Conservation (phyloP, 2,329 filamentous ascomycete genomes). For the Cordyceps javanica region DNA sequence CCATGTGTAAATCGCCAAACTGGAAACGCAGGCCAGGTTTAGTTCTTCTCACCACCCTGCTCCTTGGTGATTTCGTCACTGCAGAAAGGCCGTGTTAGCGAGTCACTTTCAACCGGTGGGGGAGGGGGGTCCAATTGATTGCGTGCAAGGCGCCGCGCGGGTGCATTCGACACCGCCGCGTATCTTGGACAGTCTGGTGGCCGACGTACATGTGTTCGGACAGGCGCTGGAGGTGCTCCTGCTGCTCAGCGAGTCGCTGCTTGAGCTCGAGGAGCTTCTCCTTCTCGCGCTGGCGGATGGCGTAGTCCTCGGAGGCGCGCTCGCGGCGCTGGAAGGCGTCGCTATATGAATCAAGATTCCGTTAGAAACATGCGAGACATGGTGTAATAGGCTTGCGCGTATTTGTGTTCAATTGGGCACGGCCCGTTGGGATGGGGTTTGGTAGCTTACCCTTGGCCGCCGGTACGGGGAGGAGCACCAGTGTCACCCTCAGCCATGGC, state of each 20-base stretch:
- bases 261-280: constrained; percentile 79
- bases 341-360: constrained; percentile 38
- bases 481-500: constrained; percentile 66
- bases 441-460: constrained; percentile 49
- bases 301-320: constrained; percentile 75
- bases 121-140: background rate
- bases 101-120: background rate
- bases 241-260: constrained; percentile 68
- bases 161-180: no score
- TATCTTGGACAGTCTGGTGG: no score
- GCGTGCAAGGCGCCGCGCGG: background rate
- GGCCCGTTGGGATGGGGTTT: constrained; percentile 15
- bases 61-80: constrained; percentile 74
- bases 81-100: constrained; percentile 12
- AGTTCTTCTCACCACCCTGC: constrained; percentile 62
- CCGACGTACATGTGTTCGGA: constrained; percentile 73
- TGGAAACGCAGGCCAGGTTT: constrained; percentile 21
- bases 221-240: constrained; percentile 76
- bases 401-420: background rate
- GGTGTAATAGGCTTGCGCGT: no score
- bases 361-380: no score
- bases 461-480: constrained; percentile 50
- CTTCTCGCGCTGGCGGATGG: constrained; percentile 81
- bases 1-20: background rate
- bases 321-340: constrained; percentile 93